Percentiles rank a stretch among this genome's conserved stretches.
phyloP scores from a whole-genome alignment of 805 yeast genomes.

The Jamesozyma lodderae region DNA sequence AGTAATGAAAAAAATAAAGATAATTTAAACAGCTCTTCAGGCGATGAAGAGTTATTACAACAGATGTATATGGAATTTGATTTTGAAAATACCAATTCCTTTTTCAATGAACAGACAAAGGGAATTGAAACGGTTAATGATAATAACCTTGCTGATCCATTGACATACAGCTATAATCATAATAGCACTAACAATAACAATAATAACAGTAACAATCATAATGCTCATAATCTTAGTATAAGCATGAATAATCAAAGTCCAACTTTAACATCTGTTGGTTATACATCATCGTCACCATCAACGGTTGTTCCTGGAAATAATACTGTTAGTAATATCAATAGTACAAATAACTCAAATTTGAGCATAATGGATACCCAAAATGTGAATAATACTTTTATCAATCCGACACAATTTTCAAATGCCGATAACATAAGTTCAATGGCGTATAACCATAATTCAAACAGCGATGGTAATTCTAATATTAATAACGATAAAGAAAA shows the following conservation, averaged over 20 bases:
- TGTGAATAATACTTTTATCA: too few relatives aligned
- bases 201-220: background rate
- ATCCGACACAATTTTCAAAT: too few relatives aligned
- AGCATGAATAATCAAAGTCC: conserved; percentile 2
- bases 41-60: conserved; percentile 11
- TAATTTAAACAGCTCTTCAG: background rate
- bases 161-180: background rate
- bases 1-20: background rate
- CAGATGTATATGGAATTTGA: conserved; percentile 22
- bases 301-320: conserved; percentile 2
- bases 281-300: conserved; percentile 5
- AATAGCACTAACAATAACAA: background rate
- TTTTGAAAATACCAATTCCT: conserved; percentile 17
- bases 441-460: too few relatives aligned
- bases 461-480: background rate
- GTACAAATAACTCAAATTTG: background rate
- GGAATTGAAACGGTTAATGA: background rate
- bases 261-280: conserved; percentile 4
- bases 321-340: background rate
- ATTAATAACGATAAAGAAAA: background rate
- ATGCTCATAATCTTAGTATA: background rate
- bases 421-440: too few relatives aligned
- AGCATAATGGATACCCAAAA: background rate
- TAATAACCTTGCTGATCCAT: background rate
- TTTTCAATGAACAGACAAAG: conserved; percentile 11